Evolutionary conservation across 257 asterid genomes (phyloP), one percentile per base, ranked within the genome.

Genomic region (Penstemon eatonii): DNA sequence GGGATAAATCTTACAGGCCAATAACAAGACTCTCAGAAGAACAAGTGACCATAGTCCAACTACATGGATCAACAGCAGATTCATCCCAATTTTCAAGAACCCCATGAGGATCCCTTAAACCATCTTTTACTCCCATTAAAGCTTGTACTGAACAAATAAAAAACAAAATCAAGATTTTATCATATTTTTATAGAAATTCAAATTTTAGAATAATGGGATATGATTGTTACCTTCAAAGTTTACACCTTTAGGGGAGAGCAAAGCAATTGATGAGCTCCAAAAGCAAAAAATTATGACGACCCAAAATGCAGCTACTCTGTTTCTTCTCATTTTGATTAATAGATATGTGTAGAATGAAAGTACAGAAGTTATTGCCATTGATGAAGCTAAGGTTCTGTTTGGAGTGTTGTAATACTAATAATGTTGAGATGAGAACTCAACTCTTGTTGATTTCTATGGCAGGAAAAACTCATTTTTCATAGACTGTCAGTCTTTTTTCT

Each of bases 11-110:
- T 88, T 86, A 93, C 99, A 93, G 75, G 81, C 99, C 97, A 80
- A 88, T 84, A 69, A 93, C 99, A 54, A 93, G 83, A 78, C 79
- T 86, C 66, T 90, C 88, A 47, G 84, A 46, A 38, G 96, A 90
- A 72, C 99, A 93, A 66, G 99, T 93, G 70, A 93, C 86, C 99
- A 93, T 90, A 40, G 97, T 81, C 99, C 99, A 93, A 80, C 97
- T 88, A 87, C 99, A 93, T 37, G 99, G 99, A 83, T 93, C 99
- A 77, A 93, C 99, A 5, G 97, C 87, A 70, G 86, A 83, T 52
- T 89, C 89, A 85, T 93, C 99, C 99, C 99, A 93, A 67, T 87
- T 89, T 41, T 93, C 96, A 79, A 93, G 97, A 62, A 93, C 96
- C 51, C 97, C 96, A 75, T 79, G 90, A 58, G 99, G 97, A 85